A percentile compares a stretch with the other conserved stretches of the same genome.
These are phyloP conservation scores for Cladosporium oxysporum DNA, from an alignment of 2,329 filamentous ascomycete genomes.

Conservation along the genomic window DNA sequence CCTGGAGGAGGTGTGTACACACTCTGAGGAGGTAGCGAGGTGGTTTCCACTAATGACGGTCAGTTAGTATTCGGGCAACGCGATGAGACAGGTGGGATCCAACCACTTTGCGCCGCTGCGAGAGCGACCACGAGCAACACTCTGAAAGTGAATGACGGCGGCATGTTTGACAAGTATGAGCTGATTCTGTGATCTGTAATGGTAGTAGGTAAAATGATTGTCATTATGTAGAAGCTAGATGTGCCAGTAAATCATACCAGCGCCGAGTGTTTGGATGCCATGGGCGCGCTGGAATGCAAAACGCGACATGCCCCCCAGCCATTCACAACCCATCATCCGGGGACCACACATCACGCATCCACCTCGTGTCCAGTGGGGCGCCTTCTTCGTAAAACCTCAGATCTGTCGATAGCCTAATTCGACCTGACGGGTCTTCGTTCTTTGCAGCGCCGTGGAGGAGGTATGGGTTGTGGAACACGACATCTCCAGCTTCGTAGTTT, in stretches of 20 bases:
- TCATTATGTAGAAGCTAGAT: slow-evolving; percentile 3
- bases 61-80: neutral
- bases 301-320: slow-evolving; percentile 6
- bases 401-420: slow-evolving; percentile 47
- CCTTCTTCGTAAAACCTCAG: slow-evolving; percentile 45
- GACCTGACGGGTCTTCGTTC: slow-evolving; percentile 43
- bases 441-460: slow-evolving; percentile 44
- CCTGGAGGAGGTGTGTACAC: neutral
- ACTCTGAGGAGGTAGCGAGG: slow-evolving; percentile 7
- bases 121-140: neutral
- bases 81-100: neutral
- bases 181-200: neutral
- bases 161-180: neutral
- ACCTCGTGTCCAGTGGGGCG: slow-evolving; percentile 37
- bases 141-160: neutral
- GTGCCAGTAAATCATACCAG: neutral
- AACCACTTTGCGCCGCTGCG: slow-evolving; percentile 1
- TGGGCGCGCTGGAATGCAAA: slow-evolving; percentile 21
- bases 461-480: slow-evolving; percentile 50
- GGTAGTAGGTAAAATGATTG: neutral
- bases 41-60: neutral
- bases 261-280: slow-evolving; percentile 18
- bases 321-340: slow-evolving; percentile 39
- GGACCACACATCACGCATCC: slow-evolving; percentile 41
- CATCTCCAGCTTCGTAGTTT: slow-evolving; percentile 57